These are phyloP conservation scores for Acanthamoeba lugdunensis DNA, from an alignment of 208 protist species.

Conservation along the genomic window DNA sequence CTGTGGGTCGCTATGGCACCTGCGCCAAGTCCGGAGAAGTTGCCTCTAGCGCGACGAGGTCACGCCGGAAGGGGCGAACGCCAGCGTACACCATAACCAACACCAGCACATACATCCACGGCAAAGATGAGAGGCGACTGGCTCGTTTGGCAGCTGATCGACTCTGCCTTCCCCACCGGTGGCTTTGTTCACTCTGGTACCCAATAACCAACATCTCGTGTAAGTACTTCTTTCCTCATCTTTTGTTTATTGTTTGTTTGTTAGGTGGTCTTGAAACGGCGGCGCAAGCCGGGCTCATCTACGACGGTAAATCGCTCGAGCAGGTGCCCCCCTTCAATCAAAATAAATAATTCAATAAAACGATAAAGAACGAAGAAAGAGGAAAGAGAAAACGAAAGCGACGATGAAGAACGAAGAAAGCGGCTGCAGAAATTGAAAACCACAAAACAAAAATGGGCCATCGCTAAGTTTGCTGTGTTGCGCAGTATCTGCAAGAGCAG, in stretches of 20 bases:
- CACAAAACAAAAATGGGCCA: not conserved
- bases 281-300: constrained; percentile 19
- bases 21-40: not conserved
- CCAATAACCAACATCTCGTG: not conserved
- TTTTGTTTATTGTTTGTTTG: not conserved
- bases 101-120: not conserved
- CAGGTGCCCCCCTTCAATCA: not conserved
- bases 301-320: constrained; percentile 7
- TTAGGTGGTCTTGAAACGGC: constrained; percentile 49
- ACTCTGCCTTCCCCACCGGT: constrained; percentile 36
- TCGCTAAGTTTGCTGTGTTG: not conserved
- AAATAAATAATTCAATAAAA: no score
- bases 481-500: constrained; percentile 53
- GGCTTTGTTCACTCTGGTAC: constrained; percentile 51
- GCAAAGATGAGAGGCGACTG: not conserved
- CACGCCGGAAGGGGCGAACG: not conserved
- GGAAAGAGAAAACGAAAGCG: not conserved
- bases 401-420: not conserved
- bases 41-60: not conserved
- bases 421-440: not conserved
- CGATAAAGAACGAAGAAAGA: not conserved
- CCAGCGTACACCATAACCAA: not conserved
- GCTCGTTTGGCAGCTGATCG: constrained; percentile 51
- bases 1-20: not conserved
- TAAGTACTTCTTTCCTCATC: not conserved